Evolutionary conservation across 1,139 yeast genomes (phyloP), one percentile per base, ranked within the genome.

Genomic region (Diutina scorzettiae): DNA sequence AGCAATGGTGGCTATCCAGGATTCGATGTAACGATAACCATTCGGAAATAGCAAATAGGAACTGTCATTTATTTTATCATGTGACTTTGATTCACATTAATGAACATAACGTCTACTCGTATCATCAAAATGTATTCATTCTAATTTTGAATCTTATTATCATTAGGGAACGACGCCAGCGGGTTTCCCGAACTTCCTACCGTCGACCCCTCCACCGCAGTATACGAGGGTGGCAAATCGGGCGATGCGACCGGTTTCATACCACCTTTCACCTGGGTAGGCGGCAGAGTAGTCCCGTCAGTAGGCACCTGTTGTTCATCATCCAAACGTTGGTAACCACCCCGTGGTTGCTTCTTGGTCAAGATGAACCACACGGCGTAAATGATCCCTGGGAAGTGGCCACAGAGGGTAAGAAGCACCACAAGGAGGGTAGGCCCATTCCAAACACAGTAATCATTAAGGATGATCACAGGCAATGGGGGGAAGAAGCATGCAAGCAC

Each of bases 1-100:
- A 55, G 76, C 78, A 2, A 91, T 91, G 97, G 78, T 81, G 36
- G 66, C 69, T 8, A 47, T 56, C 29, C 51, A 24, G 14, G 28
- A 32, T 11, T 28, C 27, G 12, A 27, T 27, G 8, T 27, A 27
- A 27, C n/a, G 16, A n/a, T 8, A 27, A n/a, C 5, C 6, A 27
- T 27, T 11, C 8, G 9, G 9, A 23, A 23, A 7, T 6, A 23
- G 9, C 25, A 9, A 23, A 7, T 23, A 23, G 9, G 25, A 23
- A 23, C n/a, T n/a, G n/a, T n/a, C n/a, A n/a, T n/a, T n/a, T n/a
- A n/a, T n/a, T n/a, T n/a, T n/a, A n/a, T n/a, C n/a, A n/a, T n/a
- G n/a, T n/a, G n/a, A n/a, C n/a, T n/a, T n/a, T n/a, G n/a, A n/a
- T n/a, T n/a, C n/a, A n/a, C n/a, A n/a, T n/a, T n/a, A n/a, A n/a